Percentiles rank a stretch among this genome's conserved stretches.
Evolutionary conservation across 1,284 basidiomycete genomes (phyloP).

Genomic region (Boletellus deceptivus): DNA sequence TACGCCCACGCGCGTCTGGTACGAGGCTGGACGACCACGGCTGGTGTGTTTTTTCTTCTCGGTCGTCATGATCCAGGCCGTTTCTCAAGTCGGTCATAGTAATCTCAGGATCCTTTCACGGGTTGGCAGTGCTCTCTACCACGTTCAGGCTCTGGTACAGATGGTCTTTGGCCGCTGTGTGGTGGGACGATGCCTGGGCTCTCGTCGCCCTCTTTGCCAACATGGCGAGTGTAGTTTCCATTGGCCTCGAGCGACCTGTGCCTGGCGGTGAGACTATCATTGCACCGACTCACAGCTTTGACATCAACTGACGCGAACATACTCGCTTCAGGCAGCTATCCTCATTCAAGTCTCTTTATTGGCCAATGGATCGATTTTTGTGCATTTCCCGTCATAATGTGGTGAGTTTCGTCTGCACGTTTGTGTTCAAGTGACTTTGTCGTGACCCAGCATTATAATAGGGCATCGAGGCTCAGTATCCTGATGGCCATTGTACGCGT

Average conservation of each 20-base stretch:
- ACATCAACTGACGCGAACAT: neutral
- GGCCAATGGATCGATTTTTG: conserved; percentile 9
- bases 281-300: neutral
- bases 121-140: conserved; percentile 11
- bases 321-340: neutral
- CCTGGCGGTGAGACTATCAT: neutral
- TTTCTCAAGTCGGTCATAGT: conserved; percentile 1
- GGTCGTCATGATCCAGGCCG: neutral
- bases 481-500: conserved; percentile 16
- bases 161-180: conserved; percentile 10
- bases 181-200: conserved; percentile 23
- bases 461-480: conserved; percentile 19
- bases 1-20: too few species aligned
- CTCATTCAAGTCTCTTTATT: neutral
- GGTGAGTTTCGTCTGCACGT: conserved; percentile 2
- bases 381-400: conserved; percentile 11
- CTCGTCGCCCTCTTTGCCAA: conserved; percentile 11
- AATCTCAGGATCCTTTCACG: conserved; percentile 5
- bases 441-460: neutral
- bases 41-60: neutral
- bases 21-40: neutral
- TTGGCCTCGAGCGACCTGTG: conserved; percentile 1
- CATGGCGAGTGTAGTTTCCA: neutral
- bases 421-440: neutral
- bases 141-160: conserved; percentile 19